Evolutionary conservation across 495 filamentous ascomycete genomes (phyloP).

Genomic region (Astrocystis sublimbata): DNA sequence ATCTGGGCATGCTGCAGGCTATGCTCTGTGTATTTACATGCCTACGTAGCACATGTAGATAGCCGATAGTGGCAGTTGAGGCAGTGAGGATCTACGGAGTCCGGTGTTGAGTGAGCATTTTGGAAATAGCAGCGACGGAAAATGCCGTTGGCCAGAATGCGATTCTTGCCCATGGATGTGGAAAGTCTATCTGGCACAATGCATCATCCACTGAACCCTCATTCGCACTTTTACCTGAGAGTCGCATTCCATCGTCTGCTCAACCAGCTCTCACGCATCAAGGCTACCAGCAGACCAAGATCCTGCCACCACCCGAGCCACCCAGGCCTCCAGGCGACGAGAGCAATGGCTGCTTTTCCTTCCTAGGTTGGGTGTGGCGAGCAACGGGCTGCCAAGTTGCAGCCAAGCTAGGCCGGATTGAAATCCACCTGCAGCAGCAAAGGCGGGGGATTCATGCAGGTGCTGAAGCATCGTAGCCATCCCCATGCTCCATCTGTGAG

Average conservation of each 20-base stretch:
- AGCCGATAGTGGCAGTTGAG: constrained; percentile 3
- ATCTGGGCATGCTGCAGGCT: constrained; percentile 5
- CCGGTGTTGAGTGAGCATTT: too few relatives aligned
- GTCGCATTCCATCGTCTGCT: neutral
- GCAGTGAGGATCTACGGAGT: neutral
- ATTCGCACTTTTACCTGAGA: neutral
- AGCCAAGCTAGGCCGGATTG: constrained; percentile 17
- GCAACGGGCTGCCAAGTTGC: constrained; percentile 15
- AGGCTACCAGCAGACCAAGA: constrained; percentile 16
- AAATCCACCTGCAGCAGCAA: constrained; percentile 15
- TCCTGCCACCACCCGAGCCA: too few relatives aligned
- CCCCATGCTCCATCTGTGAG: constrained; percentile 8
- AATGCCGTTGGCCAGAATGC: constrained; percentile 4
- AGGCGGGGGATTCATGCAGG: constrained; percentile 20
- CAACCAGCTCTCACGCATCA: constrained; percentile 2
- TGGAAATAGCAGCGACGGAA: constrained; percentile 1
- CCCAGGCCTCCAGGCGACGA: neutral
- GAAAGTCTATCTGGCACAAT: neutral
- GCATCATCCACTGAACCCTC: neutral
- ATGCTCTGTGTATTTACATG: too few relatives aligned
- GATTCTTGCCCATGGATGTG: neutral
- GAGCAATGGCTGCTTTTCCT: constrained; percentile 3
- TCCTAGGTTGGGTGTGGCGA: constrained; percentile 7
- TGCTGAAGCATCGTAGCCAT: constrained; percentile 11
- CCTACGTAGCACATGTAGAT: too few relatives aligned